These are phyloP conservation scores for Boletus semigastroideus DNA, from an alignment of 1,284 basidiomycete species.

Conservation along the genomic window DNA sequence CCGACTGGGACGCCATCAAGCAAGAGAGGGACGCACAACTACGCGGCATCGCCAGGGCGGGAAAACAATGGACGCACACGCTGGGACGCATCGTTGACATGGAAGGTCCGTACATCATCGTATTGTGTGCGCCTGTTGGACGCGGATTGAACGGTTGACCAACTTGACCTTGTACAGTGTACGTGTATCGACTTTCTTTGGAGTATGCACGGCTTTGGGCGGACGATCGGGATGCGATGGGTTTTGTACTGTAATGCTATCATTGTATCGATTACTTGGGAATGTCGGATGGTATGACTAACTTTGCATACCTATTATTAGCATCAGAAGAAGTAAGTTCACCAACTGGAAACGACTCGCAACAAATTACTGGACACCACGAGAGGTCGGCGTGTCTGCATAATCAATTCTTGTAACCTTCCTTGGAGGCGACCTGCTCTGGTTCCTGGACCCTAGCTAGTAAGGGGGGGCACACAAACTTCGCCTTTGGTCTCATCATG, in stretches of 20 bases:
- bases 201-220: slow-evolving; percentile 86
- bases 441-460: too few relatives aligned
- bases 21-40: slow-evolving; percentile 73
- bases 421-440: too few relatives aligned
- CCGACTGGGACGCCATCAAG: slow-evolving; percentile 35
- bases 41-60: slow-evolving; percentile 80
- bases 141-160: slow-evolving; percentile 1
- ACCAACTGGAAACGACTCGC: too few relatives aligned
- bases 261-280: too few relatives aligned
- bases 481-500: too few relatives aligned
- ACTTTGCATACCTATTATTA: too few relatives aligned
- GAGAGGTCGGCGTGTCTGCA: too few relatives aligned
- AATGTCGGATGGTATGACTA: too few relatives aligned
- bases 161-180: slow-evolving; percentile 50
- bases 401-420: too few relatives aligned
- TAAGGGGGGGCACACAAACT: too few relatives aligned
- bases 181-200: slow-evolving; percentile 87
- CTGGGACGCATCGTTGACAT: slow-evolving; percentile 83
- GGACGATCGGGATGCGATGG: slow-evolving; percentile 80
- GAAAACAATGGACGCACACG: slow-evolving; percentile 86
- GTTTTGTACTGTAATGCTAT: slow-evolving; percentile 36
- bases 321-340: too few relatives aligned
- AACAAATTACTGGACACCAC: too few relatives aligned
- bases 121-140: not conserved
- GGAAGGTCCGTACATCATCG: slow-evolving; percentile 59